A percentile compares a stretch with the other conserved stretches of the same genome.
Conservation (phyloP, 805 yeast genomes). For the Citeromyces matritensis region DNA sequence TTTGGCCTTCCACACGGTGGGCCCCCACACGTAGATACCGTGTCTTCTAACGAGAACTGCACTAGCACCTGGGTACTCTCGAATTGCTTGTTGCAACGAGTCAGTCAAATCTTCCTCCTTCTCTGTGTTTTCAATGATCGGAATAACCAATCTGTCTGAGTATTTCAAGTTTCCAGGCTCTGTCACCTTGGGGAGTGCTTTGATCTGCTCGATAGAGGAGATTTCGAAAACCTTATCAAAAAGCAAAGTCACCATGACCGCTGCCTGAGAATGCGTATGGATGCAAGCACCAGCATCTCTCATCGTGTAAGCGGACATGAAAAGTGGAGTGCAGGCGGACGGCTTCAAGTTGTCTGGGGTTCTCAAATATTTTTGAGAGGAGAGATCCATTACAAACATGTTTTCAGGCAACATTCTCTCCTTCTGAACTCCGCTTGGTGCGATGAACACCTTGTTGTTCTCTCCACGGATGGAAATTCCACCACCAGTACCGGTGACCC, state of each 20-base stretch:
- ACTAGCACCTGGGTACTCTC: constrained; percentile 59
- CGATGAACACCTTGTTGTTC: constrained; percentile 47
- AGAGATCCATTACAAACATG: constrained; percentile 60
- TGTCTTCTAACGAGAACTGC: constrained; percentile 89
- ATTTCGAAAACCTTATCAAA: constrained; percentile 62
- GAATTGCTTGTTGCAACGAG: constrained; percentile 46
- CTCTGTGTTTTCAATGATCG: constrained; percentile 84
- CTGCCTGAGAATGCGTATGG: constrained; percentile 86
- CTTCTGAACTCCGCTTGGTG: constrained; percentile 95
- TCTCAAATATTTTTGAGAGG: constrained; percentile 33
- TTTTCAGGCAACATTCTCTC: constrained; percentile 74
- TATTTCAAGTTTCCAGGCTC: constrained; percentile 57
- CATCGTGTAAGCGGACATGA: constrained; percentile 52
- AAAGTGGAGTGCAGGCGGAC: constrained; percentile 89
- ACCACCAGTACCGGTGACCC: constrained; percentile 97
- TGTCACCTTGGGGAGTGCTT: constrained; percentile 66
- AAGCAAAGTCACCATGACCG: constrained; percentile 66
- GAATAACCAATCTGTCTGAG: constrained; percentile 66
- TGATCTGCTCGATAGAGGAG: constrained; percentile 78
- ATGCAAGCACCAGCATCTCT: constrained; percentile 84
- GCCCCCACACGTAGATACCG: constrained; percentile 97
- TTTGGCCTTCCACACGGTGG: constrained; percentile 83
- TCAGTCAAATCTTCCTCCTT: constrained; percentile 75
- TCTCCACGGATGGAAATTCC: constrained; percentile 68
- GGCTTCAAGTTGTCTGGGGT: constrained; percentile 63